These are phyloP conservation scores for Forsythia viridissima DNA, from an alignment of 257 asterid species.

Conservation along the genomic window DNA sequence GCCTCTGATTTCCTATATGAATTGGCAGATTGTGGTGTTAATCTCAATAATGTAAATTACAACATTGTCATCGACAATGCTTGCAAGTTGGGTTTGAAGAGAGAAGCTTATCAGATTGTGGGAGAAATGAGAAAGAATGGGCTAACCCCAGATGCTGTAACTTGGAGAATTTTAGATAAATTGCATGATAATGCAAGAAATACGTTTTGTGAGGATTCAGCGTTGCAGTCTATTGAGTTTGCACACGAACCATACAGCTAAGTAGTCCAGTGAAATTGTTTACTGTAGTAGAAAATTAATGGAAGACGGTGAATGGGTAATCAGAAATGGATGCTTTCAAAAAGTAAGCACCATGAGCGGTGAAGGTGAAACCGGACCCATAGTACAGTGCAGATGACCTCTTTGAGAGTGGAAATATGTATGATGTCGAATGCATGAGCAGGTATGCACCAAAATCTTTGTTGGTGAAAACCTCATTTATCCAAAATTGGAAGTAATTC, in stretches of 20 bases:
- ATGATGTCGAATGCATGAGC: background rate
- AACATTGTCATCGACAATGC: slow-evolving; percentile 72
- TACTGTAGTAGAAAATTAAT: background rate
- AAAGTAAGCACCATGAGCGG: background rate
- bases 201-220: slow-evolving; percentile 10
- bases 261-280: background rate
- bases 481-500: no score
- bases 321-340: background rate
- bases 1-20: slow-evolving; percentile 78
- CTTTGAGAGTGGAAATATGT: background rate
- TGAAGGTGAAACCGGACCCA: background rate
- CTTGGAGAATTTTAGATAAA: slow-evolving; percentile 85
- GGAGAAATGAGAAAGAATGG: slow-evolving; percentile 87
- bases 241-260: background rate
- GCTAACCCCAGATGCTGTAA: slow-evolving; percentile 67
- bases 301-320: background rate
- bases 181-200: slow-evolving; percentile 39
- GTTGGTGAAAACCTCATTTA: background rate
- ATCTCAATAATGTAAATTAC: slow-evolving; percentile 60
- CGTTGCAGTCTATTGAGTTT: background rate
- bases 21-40: slow-evolving; percentile 67
- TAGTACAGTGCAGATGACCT: background rate
- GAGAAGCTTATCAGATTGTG: slow-evolving; percentile 73
- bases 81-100: slow-evolving; percentile 67
- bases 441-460: background rate